These are phyloP conservation scores for Acorus gramineus DNA, from an alignment of 106 monocot species.

Conservation along the genomic window DNA sequence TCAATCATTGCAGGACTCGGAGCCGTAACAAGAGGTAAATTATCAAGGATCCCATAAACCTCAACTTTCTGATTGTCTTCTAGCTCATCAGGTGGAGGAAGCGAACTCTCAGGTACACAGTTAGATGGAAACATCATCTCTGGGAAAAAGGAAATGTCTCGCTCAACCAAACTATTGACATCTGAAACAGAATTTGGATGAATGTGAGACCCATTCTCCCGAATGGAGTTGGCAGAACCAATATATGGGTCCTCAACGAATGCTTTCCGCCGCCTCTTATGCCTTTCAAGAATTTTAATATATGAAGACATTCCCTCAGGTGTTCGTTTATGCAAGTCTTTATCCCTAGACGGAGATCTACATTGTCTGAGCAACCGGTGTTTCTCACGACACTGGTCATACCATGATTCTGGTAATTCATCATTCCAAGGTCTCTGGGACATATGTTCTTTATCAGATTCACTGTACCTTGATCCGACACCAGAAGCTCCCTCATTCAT, in stretches of 20 bases:
- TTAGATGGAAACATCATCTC: constrained; percentile 82
- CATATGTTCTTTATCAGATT: constrained; percentile 22
- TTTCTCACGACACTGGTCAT: constrained; percentile 45
- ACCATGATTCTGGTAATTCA: constrained; percentile 65
- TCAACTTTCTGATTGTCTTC: constrained; percentile 48
- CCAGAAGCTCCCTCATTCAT: constrained; percentile 20
- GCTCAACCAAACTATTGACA: constrained; percentile 26
- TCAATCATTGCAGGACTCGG: constrained; percentile 92
- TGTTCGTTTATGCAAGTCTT: constrained; percentile 60
- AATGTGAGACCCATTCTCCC: constrained; percentile 25
- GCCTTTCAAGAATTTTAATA: constrained; percentile 31
- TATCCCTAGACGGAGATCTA: constrained; percentile 37
- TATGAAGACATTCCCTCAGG: constrained; percentile 80
- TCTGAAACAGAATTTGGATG: constrained; percentile 22
- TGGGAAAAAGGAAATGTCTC: constrained; percentile 53
- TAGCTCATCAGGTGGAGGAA: constrained; percentile 22
- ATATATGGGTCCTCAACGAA: constrained; percentile 22
- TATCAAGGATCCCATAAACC: constrained; percentile 75
- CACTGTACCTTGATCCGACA: constrained; percentile 31
- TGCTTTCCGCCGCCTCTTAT: constrained; percentile 53
- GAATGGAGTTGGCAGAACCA: constrained; percentile 5
- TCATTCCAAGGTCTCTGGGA: constrained; percentile 36
- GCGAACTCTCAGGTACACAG: constrained; percentile 71
- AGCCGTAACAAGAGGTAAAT: constrained; percentile 56
- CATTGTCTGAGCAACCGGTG: constrained; percentile 30